phyloP scores from a whole-genome alignment of 371 early-diverging fungal genomes.

The Smittium mucronatum region DNA sequence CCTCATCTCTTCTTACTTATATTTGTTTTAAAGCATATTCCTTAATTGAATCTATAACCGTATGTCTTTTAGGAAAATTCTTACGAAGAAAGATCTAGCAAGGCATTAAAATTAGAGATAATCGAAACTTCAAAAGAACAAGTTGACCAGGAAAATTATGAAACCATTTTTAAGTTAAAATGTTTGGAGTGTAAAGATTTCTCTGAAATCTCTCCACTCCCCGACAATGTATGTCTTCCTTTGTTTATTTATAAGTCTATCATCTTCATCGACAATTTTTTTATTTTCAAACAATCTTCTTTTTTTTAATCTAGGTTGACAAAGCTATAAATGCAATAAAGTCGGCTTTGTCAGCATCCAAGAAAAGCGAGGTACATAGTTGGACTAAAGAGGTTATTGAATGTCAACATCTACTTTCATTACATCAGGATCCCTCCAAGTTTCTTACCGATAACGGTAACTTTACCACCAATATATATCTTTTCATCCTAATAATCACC shows the following conservation, averaged over 20 bases:
- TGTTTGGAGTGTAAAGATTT: slow-evolving; percentile 14
- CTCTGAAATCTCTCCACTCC: slow-evolving; percentile 1
- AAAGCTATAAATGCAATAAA: slow-evolving; percentile 52
- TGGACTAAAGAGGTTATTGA: slow-evolving; percentile 77
- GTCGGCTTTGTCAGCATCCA: slow-evolving; percentile 59
- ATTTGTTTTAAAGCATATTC: too few relatives aligned
- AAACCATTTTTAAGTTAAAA: slow-evolving; percentile 37
- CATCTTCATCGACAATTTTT: background rate
- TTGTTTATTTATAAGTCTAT: background rate
- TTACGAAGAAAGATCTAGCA: slow-evolving; percentile 44
- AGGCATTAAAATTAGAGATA: slow-evolving; percentile 83
- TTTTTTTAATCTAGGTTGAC: slow-evolving; percentile 13
- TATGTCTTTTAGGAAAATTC: slow-evolving; percentile 12
- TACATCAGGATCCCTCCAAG: slow-evolving; percentile 43
- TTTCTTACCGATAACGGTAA: slow-evolving; percentile 12
- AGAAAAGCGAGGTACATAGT: slow-evolving; percentile 75
- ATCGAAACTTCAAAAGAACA: slow-evolving; percentile 31
- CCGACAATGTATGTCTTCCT: slow-evolving; percentile 16
- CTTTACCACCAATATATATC: background rate
- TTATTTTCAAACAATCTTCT: too few relatives aligned
- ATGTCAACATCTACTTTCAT: slow-evolving; percentile 66
- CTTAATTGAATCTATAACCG: background rate
- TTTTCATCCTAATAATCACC: background rate
- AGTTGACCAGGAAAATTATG: slow-evolving; percentile 49
- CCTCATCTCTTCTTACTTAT: too few relatives aligned